Evolutionary conservation across 345 rosid genomes (phyloP), one percentile per base, ranked within the genome.

Genomic region (Gossypium arboreum): DNA sequence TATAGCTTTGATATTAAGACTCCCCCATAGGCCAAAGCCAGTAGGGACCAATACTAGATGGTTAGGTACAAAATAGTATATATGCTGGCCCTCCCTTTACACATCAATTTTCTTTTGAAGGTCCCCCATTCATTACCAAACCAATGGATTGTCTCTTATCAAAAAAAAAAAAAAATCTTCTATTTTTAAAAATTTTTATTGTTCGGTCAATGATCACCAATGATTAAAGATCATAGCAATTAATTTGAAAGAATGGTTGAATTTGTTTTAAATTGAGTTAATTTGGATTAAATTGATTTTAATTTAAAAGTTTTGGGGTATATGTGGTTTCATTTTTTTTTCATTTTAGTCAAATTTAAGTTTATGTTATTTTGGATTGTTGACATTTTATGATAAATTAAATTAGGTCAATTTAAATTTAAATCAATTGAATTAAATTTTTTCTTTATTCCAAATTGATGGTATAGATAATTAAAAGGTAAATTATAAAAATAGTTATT

Each of bases 181-280:
- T 43, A 34, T 34, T 34, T 34, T 34, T 34, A 4, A 34, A 34
- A 34, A 34, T 8, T 45, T 9, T 45, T 5, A 41, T 60, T 45
- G 80, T 68, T 44, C 74, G 16, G 82, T 80, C 68, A 75, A 77
- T 78, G 71, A 25, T 82, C 83, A 20, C 68, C 77, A 60, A 80
- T 82, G 73, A 78, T 80, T 77, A 82, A 82, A 80, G 57, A 25
- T 45, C 43, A 54, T 55, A 20, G 7, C 60, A 34, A 71, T 77
- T 34, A 34, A 5, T 34, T 34, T 34, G 41, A 34, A 34, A 34
- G 7, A 34, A 4, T 4, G 41, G 41, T 34, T 34, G 41, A 1
- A 34, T 34, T 34, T 34, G 41, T 34, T 34, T 34, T 34, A 34
- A 34, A 34, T 34, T 34, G 7, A 6, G 41, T 34, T 34, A 5